phyloP scores from a whole-genome alignment of 495 filamentous ascomycete species.

The Usnea hakonensis region DNA sequence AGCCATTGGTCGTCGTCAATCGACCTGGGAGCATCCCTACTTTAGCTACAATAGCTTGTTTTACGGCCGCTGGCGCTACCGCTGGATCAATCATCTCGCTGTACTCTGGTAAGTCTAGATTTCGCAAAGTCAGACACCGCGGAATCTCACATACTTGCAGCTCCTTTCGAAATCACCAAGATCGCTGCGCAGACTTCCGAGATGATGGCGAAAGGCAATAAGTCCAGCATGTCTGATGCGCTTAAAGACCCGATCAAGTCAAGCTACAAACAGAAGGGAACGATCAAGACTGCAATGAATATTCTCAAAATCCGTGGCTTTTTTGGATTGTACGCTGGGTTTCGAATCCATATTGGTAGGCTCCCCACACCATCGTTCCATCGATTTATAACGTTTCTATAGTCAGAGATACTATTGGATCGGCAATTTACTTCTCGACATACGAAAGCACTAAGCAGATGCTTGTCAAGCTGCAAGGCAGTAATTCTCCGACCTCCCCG shows the following conservation, averaged over 20 bases:
- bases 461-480: slow-evolving; percentile 61
- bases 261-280: slow-evolving; percentile 69
- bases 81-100: slow-evolving; percentile 67
- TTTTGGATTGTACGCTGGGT: slow-evolving; percentile 67
- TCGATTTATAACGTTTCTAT: slow-evolving; percentile 3
- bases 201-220: slow-evolving; percentile 55
- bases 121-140: neutral
- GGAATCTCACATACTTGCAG: slow-evolving; percentile 29
- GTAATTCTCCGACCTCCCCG: slow-evolving; percentile 58
- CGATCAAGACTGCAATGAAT: slow-evolving; percentile 62
- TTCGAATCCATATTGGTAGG: slow-evolving; percentile 67
- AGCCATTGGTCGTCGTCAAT: slow-evolving; percentile 60
- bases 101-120: slow-evolving; percentile 57
- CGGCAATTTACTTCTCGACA: slow-evolving; percentile 76
- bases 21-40: slow-evolving; percentile 56
- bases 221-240: slow-evolving; percentile 48
- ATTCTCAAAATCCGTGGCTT: slow-evolving; percentile 64
- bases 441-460: slow-evolving; percentile 78
- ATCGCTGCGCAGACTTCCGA: slow-evolving; percentile 70
- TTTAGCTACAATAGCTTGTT: slow-evolving; percentile 57
- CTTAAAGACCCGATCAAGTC: slow-evolving; percentile 49
- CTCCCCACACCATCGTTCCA: slow-evolving; percentile 7
- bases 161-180: slow-evolving; percentile 80
- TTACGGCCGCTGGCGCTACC: slow-evolving; percentile 65
- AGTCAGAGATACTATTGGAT: slow-evolving; percentile 77